phyloP scores from a whole-genome alignment of 208 protist genomes.

The Wallacemonas sp. region DNA sequence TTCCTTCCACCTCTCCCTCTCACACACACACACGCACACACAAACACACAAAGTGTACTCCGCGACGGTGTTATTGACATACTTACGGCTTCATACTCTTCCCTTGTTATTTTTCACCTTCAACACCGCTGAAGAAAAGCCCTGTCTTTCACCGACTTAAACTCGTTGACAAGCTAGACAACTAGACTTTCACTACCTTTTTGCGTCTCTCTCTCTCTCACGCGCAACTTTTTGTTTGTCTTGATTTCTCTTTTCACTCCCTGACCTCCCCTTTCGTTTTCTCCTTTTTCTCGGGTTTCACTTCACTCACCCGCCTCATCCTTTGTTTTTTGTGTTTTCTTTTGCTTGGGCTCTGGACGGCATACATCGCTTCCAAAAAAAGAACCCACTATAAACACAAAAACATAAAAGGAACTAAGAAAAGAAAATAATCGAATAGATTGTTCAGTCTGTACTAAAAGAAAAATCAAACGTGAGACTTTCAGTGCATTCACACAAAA shows the following conservation, averaged over 20 bases:
- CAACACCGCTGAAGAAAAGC: neutral
- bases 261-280: neutral
- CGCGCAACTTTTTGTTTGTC: neutral
- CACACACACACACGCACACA: neutral
- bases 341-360: neutral
- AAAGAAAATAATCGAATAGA: slow-evolving; percentile 7
- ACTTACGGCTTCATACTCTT: slow-evolving; percentile 19
- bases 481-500: slow-evolving; percentile 12
- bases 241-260: neutral
- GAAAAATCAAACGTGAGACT: too few relatives aligned
- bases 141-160: slow-evolving; percentile 9
- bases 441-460: neutral
- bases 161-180: neutral
- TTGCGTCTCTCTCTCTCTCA: neutral
- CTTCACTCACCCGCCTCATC: neutral
- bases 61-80: slow-evolving; percentile 12
- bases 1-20: neutral
- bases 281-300: neutral
- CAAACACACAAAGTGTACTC: neutral
- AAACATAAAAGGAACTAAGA: slow-evolving; percentile 19
- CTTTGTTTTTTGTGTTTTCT: too few relatives aligned
- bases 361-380: neutral
- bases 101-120: slow-evolving; percentile 17
- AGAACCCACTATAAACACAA: neutral
- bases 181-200: neutral